phyloP scores from a whole-genome alignment of 1,139 yeast species.

The Schwanniomyces etchellsii region DNA sequence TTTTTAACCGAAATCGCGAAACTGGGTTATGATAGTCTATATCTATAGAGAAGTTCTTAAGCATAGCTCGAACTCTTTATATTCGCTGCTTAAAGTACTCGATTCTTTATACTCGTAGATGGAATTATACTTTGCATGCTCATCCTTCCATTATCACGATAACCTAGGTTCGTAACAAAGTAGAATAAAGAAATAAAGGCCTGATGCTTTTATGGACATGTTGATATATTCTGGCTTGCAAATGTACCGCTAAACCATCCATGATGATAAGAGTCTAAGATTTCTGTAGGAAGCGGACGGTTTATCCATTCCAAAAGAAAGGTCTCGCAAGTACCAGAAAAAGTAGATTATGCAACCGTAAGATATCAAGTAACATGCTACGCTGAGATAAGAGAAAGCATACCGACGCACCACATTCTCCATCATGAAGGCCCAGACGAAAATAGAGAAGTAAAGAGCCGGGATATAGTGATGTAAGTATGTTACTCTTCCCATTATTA shows the following conservation, averaged over 20 bases:
- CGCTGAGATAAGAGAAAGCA: conserved; percentile 8
- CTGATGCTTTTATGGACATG: too few species aligned
- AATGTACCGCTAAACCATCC: conserved; percentile 24
- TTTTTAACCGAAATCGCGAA: too few species aligned
- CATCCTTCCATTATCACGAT: too few species aligned
- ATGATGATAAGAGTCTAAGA: conserved; percentile 20
- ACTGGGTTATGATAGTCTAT: too few species aligned
- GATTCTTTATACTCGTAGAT: too few species aligned
- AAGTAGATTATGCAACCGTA: conserved; percentile 18
- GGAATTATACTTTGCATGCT: too few species aligned
- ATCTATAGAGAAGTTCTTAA: too few species aligned
- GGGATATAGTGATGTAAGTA: conserved; percentile 34
- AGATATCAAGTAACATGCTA: conserved; percentile 11
- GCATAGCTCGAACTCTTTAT: too few species aligned
- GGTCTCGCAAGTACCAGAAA: conserved; percentile 25
- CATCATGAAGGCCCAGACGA: conserved; percentile 28
- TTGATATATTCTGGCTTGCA: too few species aligned
- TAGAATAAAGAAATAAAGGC: too few species aligned
- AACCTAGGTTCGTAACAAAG: too few species aligned
- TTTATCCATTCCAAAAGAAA: conserved; percentile 33
- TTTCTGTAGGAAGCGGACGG: conserved; percentile 16
- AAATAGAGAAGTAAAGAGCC: conserved; percentile 29
- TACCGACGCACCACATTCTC: conserved; percentile 20
- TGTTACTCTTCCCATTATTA: conserved; percentile 30
- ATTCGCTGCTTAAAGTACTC: too few species aligned